Evolutionary conservation across 108 stramenopile genomes (phyloP).

Genomic region (Seminavis robusta): DNA sequence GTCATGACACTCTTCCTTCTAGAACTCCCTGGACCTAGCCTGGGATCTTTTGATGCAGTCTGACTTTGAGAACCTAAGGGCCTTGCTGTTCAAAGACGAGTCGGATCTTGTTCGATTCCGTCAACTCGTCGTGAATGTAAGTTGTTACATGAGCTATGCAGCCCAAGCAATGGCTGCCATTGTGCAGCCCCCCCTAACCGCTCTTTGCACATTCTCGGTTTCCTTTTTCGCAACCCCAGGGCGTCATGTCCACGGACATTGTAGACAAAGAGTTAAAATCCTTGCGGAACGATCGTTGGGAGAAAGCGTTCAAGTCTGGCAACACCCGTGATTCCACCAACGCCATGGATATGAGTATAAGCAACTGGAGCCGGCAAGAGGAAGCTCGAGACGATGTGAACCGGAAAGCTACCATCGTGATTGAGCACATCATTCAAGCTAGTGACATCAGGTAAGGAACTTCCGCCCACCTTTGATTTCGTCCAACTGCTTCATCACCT

Average conservation of each 20-base stretch:
- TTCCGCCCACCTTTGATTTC: no score
- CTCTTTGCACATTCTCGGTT: no score
- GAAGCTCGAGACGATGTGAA: slow-evolving; percentile 5
- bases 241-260: slow-evolving; percentile 40
- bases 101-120: slow-evolving; percentile 42
- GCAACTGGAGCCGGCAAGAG: slow-evolving; percentile 1
- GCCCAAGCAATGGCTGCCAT: no score
- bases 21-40: slow-evolving; percentile 49
- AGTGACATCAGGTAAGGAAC: no score
- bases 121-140: slow-evolving; percentile 53
- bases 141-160: no score
- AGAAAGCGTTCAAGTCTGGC: slow-evolving; percentile 21
- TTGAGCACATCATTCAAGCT: slow-evolving; percentile 44
- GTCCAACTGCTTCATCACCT: no score
- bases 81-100: slow-evolving; percentile 22
- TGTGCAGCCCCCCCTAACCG: no score
- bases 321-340: no score
- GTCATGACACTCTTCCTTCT: no score
- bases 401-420: slow-evolving; percentile 35
- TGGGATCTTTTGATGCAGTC: slow-evolving; percentile 40
- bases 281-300: slow-evolving; percentile 25
- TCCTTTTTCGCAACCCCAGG: no score
- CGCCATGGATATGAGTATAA: no score
- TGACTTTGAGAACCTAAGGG: slow-evolving; percentile 23
- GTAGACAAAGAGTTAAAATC: slow-evolving; percentile 25